phyloP scores from a whole-genome alignment of 129 eudicot species.

The Flaveria robusta region DNA sequence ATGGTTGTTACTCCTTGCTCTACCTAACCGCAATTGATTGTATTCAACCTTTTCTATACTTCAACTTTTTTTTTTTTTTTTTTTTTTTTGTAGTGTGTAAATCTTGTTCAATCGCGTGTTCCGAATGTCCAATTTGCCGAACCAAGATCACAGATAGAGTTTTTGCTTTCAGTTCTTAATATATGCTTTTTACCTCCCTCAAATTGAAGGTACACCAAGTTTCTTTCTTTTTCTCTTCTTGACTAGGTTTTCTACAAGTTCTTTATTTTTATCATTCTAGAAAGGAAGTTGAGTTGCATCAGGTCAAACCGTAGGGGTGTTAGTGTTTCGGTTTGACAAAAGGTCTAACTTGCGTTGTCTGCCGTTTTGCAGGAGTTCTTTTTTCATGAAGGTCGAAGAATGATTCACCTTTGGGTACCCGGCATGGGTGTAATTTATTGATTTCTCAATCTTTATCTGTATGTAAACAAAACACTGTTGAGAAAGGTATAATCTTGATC shows the following conservation, averaged over 20 bases:
- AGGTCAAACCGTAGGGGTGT: not conserved
- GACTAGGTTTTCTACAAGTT: not conserved
- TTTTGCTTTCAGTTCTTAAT: conserved; percentile 86
- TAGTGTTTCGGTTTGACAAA: not conserved
- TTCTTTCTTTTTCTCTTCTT: not conserved
- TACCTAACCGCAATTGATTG: conserved; percentile 5
- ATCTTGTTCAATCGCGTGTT: conserved; percentile 93
- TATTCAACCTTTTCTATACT: conserved; percentile 27
- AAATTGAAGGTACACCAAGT: conserved; percentile 46
- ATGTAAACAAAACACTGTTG: conserved; percentile 43
- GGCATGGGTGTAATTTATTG: conserved; percentile 59
- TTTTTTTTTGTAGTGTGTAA: conserved; percentile 97
- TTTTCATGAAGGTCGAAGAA: conserved; percentile 40
- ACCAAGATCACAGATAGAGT: conserved; percentile 88
- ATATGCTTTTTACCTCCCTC: conserved; percentile 38
- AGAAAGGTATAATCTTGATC: conserved; percentile 37
- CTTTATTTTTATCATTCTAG: not conserved
- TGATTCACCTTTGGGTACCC: conserved; percentile 34
- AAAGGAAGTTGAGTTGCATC: not conserved
- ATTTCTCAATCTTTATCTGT: conserved; percentile 52
- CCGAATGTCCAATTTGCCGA: conserved; percentile 97
- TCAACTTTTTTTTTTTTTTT: too few relatives aligned
- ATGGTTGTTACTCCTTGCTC: not conserved
- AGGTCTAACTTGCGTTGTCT: not conserved
- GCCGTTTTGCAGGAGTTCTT: conserved; percentile 29